phyloP scores from a whole-genome alignment of 2,329 filamentous ascomycete species.

The Colletotrichum tanaceti region DNA sequence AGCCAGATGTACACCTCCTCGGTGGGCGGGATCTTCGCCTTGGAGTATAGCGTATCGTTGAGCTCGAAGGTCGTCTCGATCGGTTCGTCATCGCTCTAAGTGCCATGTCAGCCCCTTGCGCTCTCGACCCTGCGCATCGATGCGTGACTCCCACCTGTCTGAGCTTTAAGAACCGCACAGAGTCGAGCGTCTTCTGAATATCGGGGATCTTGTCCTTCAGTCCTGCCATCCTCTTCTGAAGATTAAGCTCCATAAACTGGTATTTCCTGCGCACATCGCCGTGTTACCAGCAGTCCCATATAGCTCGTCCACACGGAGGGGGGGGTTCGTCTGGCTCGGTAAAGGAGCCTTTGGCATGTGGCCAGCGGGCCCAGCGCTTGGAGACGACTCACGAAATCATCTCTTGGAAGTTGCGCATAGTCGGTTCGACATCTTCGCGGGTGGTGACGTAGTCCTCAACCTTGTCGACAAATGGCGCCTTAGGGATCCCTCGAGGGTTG shows the following conservation, averaged over 20 bases:
- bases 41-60: constrained; percentile 94
- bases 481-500: constrained; percentile 86
- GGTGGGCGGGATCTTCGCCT: constrained; percentile 82
- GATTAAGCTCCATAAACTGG: constrained; percentile 98
- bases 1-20: constrained; percentile 98
- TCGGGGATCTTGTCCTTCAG: constrained; percentile 96
- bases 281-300: constrained; percentile 31
- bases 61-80: constrained; percentile 95
- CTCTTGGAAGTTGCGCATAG: constrained; percentile 86
- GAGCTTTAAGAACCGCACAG: constrained; percentile 84
- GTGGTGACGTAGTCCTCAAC: constrained; percentile 89
- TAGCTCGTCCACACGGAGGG: neutral
- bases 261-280: constrained; percentile 78
- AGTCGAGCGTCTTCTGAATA: constrained; percentile 95
- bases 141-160: constrained; percentile 67
- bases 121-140: neutral
- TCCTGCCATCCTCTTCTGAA: constrained; percentile 82
- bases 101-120: constrained; percentile 10
- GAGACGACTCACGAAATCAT: constrained; percentile 83
- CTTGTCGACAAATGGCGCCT: constrained; percentile 86
- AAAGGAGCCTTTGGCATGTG: neutral
- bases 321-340: constrained; percentile 4
- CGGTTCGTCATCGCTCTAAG: constrained; percentile 68
- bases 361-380: neutral
- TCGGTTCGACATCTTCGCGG: constrained; percentile 81